phyloP scores from a whole-genome alignment of 2,329 filamentous ascomycete species.

The Alternaria sp. region DNA sequence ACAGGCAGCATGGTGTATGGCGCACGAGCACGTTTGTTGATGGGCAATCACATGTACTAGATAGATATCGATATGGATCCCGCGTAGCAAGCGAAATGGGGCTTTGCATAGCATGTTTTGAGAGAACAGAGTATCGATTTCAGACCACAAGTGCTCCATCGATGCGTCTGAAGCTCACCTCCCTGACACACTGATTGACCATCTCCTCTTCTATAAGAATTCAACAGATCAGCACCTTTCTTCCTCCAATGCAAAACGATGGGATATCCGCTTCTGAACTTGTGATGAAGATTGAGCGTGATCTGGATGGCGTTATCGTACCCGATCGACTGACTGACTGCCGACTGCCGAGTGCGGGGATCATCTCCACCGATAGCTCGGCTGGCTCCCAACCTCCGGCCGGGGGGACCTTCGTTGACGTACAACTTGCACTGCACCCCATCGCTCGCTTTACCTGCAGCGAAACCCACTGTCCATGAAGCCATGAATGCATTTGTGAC shows the following conservation, averaged over 20 bases:
- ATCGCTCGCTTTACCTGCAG: constrained; percentile 15
- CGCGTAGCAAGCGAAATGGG: background rate
- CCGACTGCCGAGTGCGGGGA: too few relatives aligned
- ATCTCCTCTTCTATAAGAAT: background rate
- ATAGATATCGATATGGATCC: constrained; percentile 7
- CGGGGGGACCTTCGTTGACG: constrained; percentile 8
- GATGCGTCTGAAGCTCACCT: background rate
- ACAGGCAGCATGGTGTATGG: constrained; percentile 13
- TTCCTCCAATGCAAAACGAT: background rate
- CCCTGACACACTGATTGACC: background rate
- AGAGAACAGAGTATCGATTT: constrained; percentile 9
- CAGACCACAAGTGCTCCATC: background rate
- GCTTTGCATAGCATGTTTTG: constrained; percentile 14
- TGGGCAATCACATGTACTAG: constrained; percentile 11
- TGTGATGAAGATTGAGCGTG: constrained; percentile 8
- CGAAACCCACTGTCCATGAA: constrained; percentile 15
- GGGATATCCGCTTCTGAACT: background rate
- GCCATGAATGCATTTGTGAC: constrained; percentile 45
- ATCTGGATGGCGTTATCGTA: constrained; percentile 22
- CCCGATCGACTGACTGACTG: constrained; percentile 8
- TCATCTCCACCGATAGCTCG: constrained; percentile 23
- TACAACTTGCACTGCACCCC: constrained; percentile 17
- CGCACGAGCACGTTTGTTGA: constrained; percentile 8
- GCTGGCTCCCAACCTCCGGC: constrained; percentile 20
- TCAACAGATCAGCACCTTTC: background rate